Evolutionary conservation across 768 basidiomycete genomes (phyloP).

Genomic region (Suillus plorans): DNA sequence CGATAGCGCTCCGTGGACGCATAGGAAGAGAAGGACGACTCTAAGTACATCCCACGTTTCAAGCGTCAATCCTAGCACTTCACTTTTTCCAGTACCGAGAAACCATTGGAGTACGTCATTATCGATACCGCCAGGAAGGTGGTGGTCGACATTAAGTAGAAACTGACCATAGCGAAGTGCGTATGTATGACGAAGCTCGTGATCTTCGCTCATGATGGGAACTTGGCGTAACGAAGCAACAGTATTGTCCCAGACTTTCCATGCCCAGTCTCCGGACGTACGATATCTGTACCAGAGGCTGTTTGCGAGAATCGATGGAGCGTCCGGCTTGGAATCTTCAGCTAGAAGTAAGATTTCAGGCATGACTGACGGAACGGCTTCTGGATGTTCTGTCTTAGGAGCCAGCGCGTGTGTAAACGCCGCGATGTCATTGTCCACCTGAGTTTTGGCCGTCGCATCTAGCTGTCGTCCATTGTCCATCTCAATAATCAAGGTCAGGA

Average conservation of each 20-base stretch:
- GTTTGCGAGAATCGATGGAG: slow-evolving; percentile 69
- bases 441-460: slow-evolving; percentile 52
- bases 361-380: slow-evolving; percentile 36
- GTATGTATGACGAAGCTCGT: slow-evolving; percentile 45
- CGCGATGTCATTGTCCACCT: slow-evolving; percentile 57
- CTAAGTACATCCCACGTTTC: slow-evolving; percentile 71
- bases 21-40: slow-evolving; percentile 61
- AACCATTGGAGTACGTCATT: slow-evolving; percentile 73
- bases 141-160: slow-evolving; percentile 71
- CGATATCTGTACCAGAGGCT: slow-evolving; percentile 83
- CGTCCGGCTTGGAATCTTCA: slow-evolving; percentile 55
- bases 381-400: slow-evolving; percentile 35
- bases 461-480: slow-evolving; percentile 64
- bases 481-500: slow-evolving; percentile 63
- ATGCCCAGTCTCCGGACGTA: slow-evolving; percentile 70
- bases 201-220: slow-evolving; percentile 52
- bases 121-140: slow-evolving; percentile 73
- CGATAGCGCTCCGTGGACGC: slow-evolving; percentile 64
- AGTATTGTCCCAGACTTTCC: slow-evolving; percentile 84
- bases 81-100: slow-evolving; percentile 61
- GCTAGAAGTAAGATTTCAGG: slow-evolving; percentile 72
- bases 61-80: slow-evolving; percentile 54
- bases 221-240: slow-evolving; percentile 73
- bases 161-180: slow-evolving; percentile 70
- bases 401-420: slow-evolving; percentile 54